These are phyloP conservation scores for Lachancea cidri DNA, from an alignment of 805 yeast species.

Conservation along the genomic window DNA sequence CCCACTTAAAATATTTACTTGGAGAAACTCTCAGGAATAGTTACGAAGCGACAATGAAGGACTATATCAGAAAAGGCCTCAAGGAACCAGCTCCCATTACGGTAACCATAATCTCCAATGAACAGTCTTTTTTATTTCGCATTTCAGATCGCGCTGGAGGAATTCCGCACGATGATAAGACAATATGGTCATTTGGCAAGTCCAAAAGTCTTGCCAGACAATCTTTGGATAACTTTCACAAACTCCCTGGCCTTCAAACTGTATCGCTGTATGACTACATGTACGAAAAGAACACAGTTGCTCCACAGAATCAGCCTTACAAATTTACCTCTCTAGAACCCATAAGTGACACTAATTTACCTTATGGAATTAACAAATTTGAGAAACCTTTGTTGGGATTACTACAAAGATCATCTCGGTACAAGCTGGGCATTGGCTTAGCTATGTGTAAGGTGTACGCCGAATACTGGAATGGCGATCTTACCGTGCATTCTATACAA, in stretches of 20 bases:
- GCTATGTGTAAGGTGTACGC: conserved; percentile 92
- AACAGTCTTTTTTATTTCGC: conserved; percentile 65
- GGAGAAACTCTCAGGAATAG: conserved; percentile 88
- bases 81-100: conserved; percentile 62
- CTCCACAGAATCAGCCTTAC: conserved; percentile 19
- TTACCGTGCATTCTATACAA: conserved; percentile 75
- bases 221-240: conserved; percentile 62
- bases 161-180: conserved; percentile 45
- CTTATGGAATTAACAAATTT: conserved; percentile 21
- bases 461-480: conserved; percentile 94
- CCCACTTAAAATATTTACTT: conserved; percentile 79
- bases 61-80: conserved; percentile 34
- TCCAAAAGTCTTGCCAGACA: conserved; percentile 52
- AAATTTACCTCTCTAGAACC: conserved; percentile 37
- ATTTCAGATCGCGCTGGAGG: conserved; percentile 94
- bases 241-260: conserved; percentile 56
- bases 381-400: conserved; percentile 53
- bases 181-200: conserved; percentile 86
- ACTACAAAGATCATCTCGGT: conserved; percentile 66
- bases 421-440: conserved; percentile 78
- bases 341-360: conserved; percentile 28
- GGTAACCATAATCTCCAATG: conserved; percentile 66
- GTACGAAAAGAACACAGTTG: conserved; percentile 10
- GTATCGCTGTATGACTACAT: conserved; percentile 30
- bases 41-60: conserved; percentile 69